Evolutionary conservation across 495 filamentous ascomycete species (phyloP), one percentile per base, ranked within the genome.

Genomic region (Penicillium parvum): DNA sequence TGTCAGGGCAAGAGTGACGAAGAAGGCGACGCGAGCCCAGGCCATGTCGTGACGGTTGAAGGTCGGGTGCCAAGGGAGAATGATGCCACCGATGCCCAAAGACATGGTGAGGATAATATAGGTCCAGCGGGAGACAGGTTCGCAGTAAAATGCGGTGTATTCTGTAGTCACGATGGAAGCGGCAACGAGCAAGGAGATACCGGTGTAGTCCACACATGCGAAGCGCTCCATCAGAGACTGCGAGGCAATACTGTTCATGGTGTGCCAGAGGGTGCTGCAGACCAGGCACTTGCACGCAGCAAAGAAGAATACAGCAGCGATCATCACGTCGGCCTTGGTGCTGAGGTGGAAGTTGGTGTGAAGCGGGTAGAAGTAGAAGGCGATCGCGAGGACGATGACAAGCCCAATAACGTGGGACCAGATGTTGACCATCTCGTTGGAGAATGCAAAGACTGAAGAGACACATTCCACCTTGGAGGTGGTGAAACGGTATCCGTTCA

Each of bases 141-240:
- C 94, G 65, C 91, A 95, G 64, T 99, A 97, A 66, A 99, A 97
- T 25, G 91, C 92, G 4, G 94, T 96, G 66, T 96, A 97, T 61
- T 99, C 92, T 39, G 88, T 95, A 3, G 92, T 96, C 80, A 97
- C 90, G 66, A 99, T 97, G 29, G 88, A 95, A 16, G 92, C 87
- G 7, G 92, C 94, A 32, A 99, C 91, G 16, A 99, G 80, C 39
- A 99, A 73, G 2, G 91, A 96, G 50, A 99, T 99, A 19, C 94
- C 94, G 0, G 90, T 96, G 65, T 99, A 99, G 60, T 99, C 92
- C 30, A 99, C 90, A 63, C 92, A 99, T 27, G 94, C 94, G 53
- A 97, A 96, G 40, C 89, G 83, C 58, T 95, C 92, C 76, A 99
- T 83, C 33, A 95, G 74, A 8, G 76, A 81, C 55, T 94, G 85